These are phyloP conservation scores for Xylaria intraflava DNA, from an alignment of 495 filamentous ascomycete species.

Conservation along the genomic window DNA sequence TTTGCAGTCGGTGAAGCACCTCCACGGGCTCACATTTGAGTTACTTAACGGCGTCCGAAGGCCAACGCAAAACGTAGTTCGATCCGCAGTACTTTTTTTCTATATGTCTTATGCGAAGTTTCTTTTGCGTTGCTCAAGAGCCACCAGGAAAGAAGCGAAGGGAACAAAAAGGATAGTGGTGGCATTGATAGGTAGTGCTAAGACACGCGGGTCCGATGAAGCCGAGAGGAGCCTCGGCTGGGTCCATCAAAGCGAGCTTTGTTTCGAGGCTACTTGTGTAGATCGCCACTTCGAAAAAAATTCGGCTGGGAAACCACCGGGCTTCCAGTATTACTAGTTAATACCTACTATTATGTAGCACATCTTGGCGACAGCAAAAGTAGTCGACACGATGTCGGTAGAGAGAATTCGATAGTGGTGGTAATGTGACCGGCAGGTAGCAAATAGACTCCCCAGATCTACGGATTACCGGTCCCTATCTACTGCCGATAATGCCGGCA, in stretches of 20 bases:
- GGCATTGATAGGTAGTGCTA: background rate
- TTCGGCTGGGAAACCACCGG: background rate
- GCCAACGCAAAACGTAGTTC: constrained; percentile 1
- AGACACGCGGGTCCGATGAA: background rate
- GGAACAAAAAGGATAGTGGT: background rate
- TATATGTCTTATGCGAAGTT: constrained; percentile 17
- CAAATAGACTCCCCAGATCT: no score
- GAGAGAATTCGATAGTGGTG: no score
- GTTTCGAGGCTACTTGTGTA: constrained; percentile 7
- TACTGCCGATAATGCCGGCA: no score
- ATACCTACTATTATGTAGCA: no score
- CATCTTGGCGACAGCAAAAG: background rate
- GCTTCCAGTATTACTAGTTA: background rate
- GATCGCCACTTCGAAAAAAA: constrained; percentile 8
- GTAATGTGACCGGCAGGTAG: no score
- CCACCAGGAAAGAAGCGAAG: constrained; percentile 8
- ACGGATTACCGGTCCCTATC: no score
- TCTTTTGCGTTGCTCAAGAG: constrained; percentile 20
- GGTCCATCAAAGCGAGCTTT: constrained; percentile 7
- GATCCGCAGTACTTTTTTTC: constrained; percentile 19
- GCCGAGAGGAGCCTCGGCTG: background rate
- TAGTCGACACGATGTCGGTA: constrained; percentile 1
- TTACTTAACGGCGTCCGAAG: constrained; percentile 10
- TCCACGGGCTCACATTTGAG: no score
- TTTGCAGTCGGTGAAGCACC: background rate